Percentiles rank a stretch among this genome's conserved stretches.
Evolutionary conservation across 2,329 filamentous ascomycete genomes (phyloP).

Genomic region (Paraconiothyrium sp.): DNA sequence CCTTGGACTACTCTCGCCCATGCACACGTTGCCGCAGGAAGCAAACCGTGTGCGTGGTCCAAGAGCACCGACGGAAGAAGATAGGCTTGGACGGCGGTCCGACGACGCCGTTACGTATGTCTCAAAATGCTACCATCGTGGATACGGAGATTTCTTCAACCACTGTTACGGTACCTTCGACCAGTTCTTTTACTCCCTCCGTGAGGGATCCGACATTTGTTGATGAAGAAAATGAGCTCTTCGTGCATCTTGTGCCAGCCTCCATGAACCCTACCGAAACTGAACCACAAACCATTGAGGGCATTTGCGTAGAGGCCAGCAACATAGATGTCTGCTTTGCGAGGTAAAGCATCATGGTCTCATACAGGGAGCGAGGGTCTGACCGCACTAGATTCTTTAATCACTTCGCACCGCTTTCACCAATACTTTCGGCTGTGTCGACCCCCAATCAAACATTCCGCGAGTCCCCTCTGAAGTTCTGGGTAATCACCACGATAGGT

Average conservation of each 20-base stretch:
- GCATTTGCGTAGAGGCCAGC: neutral
- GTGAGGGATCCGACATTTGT: neutral
- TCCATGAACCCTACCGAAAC: neutral
- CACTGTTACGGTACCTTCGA: too few relatives aligned
- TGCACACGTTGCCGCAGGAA: neutral
- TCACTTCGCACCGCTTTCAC: neutral
- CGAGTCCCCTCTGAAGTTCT: conserved; percentile 1
- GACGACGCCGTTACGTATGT: neutral
- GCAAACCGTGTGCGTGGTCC: neutral
- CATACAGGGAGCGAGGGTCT: neutral
- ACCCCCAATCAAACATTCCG: conserved; percentile 1
- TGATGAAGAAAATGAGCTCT: too few relatives aligned
- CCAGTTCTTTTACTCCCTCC: too few relatives aligned
- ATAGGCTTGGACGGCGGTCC: neutral
- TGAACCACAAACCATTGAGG: neutral
- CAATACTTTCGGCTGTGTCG: neutral
- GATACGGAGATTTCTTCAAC: neutral
- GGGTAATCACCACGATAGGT: conserved; percentile 5
- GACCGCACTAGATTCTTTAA: neutral
- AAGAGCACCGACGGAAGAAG: conserved; percentile 5
- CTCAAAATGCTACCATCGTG: neutral
- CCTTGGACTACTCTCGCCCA: conserved; percentile 4
- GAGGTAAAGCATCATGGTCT: neutral
- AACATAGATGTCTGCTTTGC: conserved; percentile 6
- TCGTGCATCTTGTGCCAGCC: too few relatives aligned